These are phyloP conservation scores for Lachnellula willkommii DNA, from an alignment of 2,329 filamentous ascomycete genomes.

Conservation along the genomic window DNA sequence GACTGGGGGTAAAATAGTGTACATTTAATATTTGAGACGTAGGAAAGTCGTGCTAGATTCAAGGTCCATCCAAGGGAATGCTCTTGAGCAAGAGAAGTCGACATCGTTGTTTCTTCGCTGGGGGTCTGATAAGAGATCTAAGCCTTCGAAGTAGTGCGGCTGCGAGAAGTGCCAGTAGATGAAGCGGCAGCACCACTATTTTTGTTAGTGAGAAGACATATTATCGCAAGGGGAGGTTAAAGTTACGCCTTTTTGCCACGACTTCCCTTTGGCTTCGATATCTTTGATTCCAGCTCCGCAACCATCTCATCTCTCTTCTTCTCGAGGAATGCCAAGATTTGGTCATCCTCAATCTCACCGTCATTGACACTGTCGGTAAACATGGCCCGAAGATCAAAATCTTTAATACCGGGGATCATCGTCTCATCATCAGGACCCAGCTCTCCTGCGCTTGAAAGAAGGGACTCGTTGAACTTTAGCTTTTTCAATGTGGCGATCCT, in stretches of 20 bases:
- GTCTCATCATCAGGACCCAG: neutral
- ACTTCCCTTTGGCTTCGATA: neutral
- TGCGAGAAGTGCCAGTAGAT: conserved; percentile 2
- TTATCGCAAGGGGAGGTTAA: neutral
- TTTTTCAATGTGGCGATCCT: neutral
- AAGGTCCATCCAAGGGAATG: too few relatives aligned
- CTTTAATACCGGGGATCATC: neutral
- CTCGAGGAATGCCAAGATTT: neutral
- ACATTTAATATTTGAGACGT: too few relatives aligned
- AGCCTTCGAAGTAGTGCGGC: conserved; percentile 2
- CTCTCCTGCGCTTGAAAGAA: neutral
- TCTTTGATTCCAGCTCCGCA: neutral
- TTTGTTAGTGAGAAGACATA: neutral
- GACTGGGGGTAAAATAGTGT: too few relatives aligned
- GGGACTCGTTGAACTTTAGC: neutral
- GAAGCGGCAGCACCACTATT: neutral
- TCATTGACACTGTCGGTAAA: neutral
- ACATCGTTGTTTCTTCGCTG: too few relatives aligned
- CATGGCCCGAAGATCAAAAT: neutral
- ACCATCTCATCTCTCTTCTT: neutral
- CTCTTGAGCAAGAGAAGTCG: too few relatives aligned
- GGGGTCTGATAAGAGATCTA: neutral
- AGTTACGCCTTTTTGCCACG: conserved; percentile 10
- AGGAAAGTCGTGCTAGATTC: too few relatives aligned
- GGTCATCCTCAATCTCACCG: neutral